Percentiles rank a stretch among this genome's conserved stretches.
Conservation (phyloP, 23 red algal genomes). For the Agarophyton chilense region DNA sequence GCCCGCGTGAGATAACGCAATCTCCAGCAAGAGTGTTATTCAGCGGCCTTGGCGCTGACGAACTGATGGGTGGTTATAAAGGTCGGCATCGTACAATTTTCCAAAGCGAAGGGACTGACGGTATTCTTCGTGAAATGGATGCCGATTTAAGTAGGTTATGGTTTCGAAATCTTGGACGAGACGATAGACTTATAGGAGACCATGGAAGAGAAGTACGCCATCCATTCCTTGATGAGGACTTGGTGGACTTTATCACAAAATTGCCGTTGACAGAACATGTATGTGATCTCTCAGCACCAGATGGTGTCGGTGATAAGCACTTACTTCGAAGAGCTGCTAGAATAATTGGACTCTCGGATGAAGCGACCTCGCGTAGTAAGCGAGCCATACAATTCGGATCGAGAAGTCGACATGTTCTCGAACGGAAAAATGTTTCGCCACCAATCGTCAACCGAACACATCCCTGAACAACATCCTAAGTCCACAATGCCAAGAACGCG, state of each 20-base stretch:
- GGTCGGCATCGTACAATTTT: conserved; percentile 81
- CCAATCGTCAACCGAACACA: neutral
- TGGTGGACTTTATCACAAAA: conserved; percentile 56
- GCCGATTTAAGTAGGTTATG: conserved; percentile 87
- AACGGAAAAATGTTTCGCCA: conserved; percentile 30
- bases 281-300: conserved; percentile 51
- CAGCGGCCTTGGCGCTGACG: conserved; percentile 94
- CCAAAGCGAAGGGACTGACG: conserved; percentile 59
- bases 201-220: conserved; percentile 77
- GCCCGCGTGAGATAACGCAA: neutral
- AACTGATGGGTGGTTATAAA: conserved; percentile 95
- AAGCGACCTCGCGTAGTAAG: conserved; percentile 51
- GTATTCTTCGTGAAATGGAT: conserved; percentile 81
- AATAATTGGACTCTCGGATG: conserved; percentile 50
- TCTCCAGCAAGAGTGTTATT: conserved; percentile 67
- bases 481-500: no score
- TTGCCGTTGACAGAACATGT: conserved; percentile 64
- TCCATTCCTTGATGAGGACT: conserved; percentile 82
- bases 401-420: conserved; percentile 72
- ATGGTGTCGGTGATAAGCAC: conserved; percentile 77
- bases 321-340: conserved; percentile 66
- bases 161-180: conserved; percentile 95
- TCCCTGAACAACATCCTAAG: neutral
- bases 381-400: conserved; percentile 90
- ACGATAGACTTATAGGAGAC: conserved; percentile 82